Percentiles rank a stretch among this genome's conserved stretches.
Conservation (phyloP, 2,329 filamentous ascomycete species). For the Penicillium sp. region DNA sequence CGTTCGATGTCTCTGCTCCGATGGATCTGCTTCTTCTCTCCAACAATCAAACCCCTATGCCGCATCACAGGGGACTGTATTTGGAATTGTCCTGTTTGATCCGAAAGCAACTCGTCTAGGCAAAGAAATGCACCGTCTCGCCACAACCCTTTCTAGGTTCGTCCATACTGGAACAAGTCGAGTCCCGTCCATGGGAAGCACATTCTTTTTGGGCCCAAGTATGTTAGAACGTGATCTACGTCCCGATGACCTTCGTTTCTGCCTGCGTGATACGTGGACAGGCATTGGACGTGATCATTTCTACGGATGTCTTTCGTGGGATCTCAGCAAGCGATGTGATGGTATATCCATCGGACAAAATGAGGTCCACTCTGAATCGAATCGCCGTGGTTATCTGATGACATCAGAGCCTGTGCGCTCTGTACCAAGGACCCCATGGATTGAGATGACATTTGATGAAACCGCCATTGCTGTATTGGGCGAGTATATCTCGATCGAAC, state of each 20-base stretch:
- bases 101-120: slow-evolving; percentile 18
- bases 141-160: slow-evolving; percentile 13
- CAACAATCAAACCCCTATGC: slow-evolving; percentile 24
- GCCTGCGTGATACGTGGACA: slow-evolving; percentile 29
- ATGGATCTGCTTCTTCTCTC: slow-evolving; percentile 7
- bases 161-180: slow-evolving; percentile 1
- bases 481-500: slow-evolving; percentile 14
- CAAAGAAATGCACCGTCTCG: slow-evolving; percentile 25
- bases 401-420: background rate
- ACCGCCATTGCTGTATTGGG: slow-evolving; percentile 21
- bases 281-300: slow-evolving; percentile 29
- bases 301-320: slow-evolving; percentile 32
- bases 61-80: slow-evolving; percentile 9
- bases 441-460: slow-evolving; percentile 30
- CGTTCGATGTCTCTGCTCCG: slow-evolving; percentile 15
- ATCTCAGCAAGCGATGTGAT: background rate
- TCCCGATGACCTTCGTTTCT: slow-evolving; percentile 21
- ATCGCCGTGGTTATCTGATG: background rate
- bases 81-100: slow-evolving; percentile 33
- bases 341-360: background rate
- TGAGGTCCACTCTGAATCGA: background rate
- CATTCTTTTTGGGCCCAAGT: slow-evolving; percentile 35
- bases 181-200: slow-evolving; percentile 23
- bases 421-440: slow-evolving; percentile 1
- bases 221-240: slow-evolving; percentile 19